Evolutionary conservation across 805 yeast species (phyloP), one percentile per base, ranked within the genome.

Genomic region (Yamadazyma kitorensis): DNA sequence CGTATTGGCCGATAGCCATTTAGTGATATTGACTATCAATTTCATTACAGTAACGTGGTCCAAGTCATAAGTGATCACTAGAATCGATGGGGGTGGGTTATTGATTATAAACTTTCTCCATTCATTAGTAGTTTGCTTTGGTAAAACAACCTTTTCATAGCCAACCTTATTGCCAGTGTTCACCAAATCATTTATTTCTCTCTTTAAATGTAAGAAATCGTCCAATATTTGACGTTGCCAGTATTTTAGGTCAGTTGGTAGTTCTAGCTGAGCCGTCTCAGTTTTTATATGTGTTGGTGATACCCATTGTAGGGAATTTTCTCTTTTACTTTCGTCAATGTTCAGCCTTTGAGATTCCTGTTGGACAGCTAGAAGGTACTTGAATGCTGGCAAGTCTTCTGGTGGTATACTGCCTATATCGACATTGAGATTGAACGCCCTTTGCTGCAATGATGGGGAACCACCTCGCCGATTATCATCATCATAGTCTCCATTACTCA

Each of bases 1-100:
- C 24, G 49, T 41, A 12, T 55, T 47, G 11, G 47, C 43, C 48
- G 61, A 63, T 17, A 66, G 54, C 71, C 71, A 64, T 35, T 56
- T 54, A 20, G 70, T 61, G 30, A 49, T 47, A 38, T 59, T 55
- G 1, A 59, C 55, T 14, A 67, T 37, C 11, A 66, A 51, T 41
- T 59, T 62, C 37, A 65, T 54, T 4, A 54, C 47, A 4, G 61
- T 57, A 6, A 59, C 44, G 26, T 62, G 61, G 20, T 59, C 65
- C 5, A 64, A 39, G 4, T 31, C 30, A 4, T 34, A 29, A 10
- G 14, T 7, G 25, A 44, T 39, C 33, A 56, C 49, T 5, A 38
- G 45, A 1, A 51, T 40, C 1, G 55, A 35, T 1, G 68, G 68
- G 3, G 69, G 64, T 0, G 48, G 48, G 25, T 40, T 42, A 8